phyloP scores from a whole-genome alignment of 2,329 filamentous ascomycete species.

The Incumbomyces delicatus region DNA sequence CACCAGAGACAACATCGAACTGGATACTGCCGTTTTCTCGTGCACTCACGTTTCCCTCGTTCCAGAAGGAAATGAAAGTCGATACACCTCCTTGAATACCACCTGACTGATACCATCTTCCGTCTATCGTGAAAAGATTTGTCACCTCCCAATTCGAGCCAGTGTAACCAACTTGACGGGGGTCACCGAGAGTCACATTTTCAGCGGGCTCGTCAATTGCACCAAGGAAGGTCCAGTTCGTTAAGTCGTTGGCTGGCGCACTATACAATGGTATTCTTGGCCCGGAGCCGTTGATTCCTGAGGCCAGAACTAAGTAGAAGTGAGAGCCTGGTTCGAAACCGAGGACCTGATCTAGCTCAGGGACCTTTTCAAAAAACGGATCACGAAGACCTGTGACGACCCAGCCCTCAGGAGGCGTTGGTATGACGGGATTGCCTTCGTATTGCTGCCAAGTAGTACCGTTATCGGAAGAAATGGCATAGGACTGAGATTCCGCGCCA shows the following conservation, averaged over 20 bases:
- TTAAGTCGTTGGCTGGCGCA: conserved; percentile 13
- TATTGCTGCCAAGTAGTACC: conserved; percentile 40
- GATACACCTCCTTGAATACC: conserved; percentile 1
- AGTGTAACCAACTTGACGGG: conserved; percentile 24
- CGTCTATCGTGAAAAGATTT: conserved; percentile 34
- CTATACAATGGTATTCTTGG: conserved; percentile 32
- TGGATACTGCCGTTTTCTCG: conserved; percentile 2
- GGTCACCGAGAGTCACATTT: conserved; percentile 14
- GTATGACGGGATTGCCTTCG: conserved; percentile 37
- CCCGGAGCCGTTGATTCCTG: conserved; percentile 22
- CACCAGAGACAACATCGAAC: conserved; percentile 4
- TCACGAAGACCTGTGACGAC: conserved; percentile 38
- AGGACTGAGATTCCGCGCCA: conserved; percentile 37
- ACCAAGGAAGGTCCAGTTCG: conserved; percentile 18
- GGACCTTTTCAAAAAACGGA: conserved; percentile 23
- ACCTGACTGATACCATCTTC: conserved; percentile 7
- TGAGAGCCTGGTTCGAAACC: conserved; percentile 5
- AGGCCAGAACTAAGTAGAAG: conserved; percentile 7
- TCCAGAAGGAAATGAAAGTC: background rate
- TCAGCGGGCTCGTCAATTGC: conserved; percentile 11
- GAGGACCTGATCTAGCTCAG: conserved; percentile 3
- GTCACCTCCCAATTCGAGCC: conserved; percentile 40
- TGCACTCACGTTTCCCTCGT: conserved; percentile 2
- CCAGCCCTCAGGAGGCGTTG: conserved; percentile 21
- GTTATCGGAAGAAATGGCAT: conserved; percentile 37